Base-by-base conservation (phyloP, 1,284 basidiomycete species). In the Cutaneotrichosporon sp. region DNA sequence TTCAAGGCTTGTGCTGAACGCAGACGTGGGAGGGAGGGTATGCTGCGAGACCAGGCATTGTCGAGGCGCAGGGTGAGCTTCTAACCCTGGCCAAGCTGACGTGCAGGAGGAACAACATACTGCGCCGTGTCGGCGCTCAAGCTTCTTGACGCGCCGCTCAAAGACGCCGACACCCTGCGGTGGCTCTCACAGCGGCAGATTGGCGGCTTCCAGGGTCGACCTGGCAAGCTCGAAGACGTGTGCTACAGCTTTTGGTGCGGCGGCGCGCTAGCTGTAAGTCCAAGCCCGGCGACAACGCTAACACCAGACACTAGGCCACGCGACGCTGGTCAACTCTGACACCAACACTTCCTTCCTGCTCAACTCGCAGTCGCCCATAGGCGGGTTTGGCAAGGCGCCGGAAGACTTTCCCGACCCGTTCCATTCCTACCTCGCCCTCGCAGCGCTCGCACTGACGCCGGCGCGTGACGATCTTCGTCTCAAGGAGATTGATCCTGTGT, bases 221-320 rank as follows among this genome's bases (percentile, higher is more conserved):
- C 89, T 2, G 85, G 84, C 54, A 97, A 97, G 73, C 78, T 81
- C 4, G 82, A 86, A 9, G 91, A 96, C 64, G 88, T 90, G 1
- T 97, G 91, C 71, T 97, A 97, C 73, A 89, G 87, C 61, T 96
- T 94, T 72, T 97, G 91, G 92, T 88, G 87, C 62, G 86, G 87
- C 2, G 90, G 84, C 4, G 80, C 87, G 1, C 71, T 94, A 8
- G 76, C 81, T 62, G 89, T 90, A 59, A 59, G 80, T 71, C 3
- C 13, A 10, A n/a, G 15, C 2, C 10, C 10, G 8, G 30, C 14
- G 20, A 4, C 14, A 26, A 38, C 5, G 23, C 15, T 10, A 12
- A 21, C 7, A 14, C n/a, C 62, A 90, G 87, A 83, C 90, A 30
- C 78, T 90, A 8, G 84, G 79, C 4, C 80, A 77, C 0, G 72